These are phyloP conservation scores for Fusarium sp. DNA, from an alignment of 2,329 filamentous ascomycete genomes.

Conservation along the genomic window DNA sequence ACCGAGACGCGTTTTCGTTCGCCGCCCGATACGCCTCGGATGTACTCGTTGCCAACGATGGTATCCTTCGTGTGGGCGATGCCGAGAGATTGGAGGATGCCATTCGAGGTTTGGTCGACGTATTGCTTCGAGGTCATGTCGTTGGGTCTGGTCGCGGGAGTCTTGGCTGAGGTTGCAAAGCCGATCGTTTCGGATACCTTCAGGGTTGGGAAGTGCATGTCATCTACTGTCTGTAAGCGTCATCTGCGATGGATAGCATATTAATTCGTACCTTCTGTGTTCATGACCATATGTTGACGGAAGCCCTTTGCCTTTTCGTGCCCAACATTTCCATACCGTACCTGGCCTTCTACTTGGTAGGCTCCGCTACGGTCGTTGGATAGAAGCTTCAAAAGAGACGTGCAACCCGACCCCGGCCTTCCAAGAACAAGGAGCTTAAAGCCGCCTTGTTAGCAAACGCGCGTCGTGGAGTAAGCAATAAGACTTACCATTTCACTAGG, in stretches of 20 bases:
- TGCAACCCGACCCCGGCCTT: background rate
- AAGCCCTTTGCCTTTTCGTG: background rate
- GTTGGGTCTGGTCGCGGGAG: background rate
- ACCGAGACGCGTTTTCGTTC: constrained; percentile 1
- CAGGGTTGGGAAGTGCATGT: background rate
- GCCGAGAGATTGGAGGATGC: background rate
- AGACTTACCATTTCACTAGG: background rate
- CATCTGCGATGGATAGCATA: fast-evolving
- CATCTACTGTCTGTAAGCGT: background rate
- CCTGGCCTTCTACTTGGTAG: background rate
- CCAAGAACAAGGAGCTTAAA: background rate
- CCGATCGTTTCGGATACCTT: background rate
- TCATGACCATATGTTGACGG: background rate
- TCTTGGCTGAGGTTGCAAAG: background rate
- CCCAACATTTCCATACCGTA: background rate
- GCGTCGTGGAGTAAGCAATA: fast-evolving
- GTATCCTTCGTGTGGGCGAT: background rate
- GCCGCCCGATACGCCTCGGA: background rate
- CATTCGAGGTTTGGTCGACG: background rate
- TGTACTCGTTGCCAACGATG: background rate
- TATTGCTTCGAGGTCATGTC: background rate
- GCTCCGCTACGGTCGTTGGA: background rate
- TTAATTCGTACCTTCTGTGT: background rate
- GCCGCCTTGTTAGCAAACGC: background rate
- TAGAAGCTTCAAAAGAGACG: background rate